Evolutionary conservation across 2,329 filamentous ascomycete species (phyloP), one percentile per base, ranked within the genome.

Genomic region (Calonectria henricotiae): DNA sequence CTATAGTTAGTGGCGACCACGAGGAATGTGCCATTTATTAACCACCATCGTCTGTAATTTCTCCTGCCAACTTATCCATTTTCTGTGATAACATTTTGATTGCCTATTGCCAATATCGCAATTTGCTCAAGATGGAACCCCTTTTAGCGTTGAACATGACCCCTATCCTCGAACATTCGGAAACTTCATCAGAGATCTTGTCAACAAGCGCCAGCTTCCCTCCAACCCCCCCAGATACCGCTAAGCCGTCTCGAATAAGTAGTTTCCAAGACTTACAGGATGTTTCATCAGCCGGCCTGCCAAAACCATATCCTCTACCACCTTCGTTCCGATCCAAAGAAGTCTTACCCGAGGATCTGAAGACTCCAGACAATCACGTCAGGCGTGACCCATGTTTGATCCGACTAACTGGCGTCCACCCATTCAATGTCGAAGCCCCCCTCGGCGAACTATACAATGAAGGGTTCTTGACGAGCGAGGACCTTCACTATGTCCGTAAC

Each of bases 401-500:
- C 73, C 89, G 95, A 62, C 85, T 98, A 15, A 98, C 95, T 12
- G 95, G 95, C 27, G 89, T 94, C 6, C 95, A 98, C 81, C 95
- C 95, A 1, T 97, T 97, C 85, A 98, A 98, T 76, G 92, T 93
- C 60, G 95, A 98, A 82, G 89, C 95, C 11, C 95, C 95, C 0
- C 83, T 98, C 9, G 93, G 90, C 65, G 90, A 91, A 17, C 85
- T 98, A 1, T 98, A 91, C 81, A 88, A 96, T 54, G 85, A 89
- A 84, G 94, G 95, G 0, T 98, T 98, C 79, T 85, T 98, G 43
- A 98, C 95, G 0, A 94, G 92, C 44, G 93, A 94, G 13, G 93
- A 97, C 76, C 85, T 98, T 1, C 96, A 97, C 83, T 98, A 97
- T 80, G 95, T 98, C 9, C 87, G 95, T 41, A 98, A 98, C 78